Conservation (phyloP, 345 rosid species). For the Noccaea bulbosa region DNA sequence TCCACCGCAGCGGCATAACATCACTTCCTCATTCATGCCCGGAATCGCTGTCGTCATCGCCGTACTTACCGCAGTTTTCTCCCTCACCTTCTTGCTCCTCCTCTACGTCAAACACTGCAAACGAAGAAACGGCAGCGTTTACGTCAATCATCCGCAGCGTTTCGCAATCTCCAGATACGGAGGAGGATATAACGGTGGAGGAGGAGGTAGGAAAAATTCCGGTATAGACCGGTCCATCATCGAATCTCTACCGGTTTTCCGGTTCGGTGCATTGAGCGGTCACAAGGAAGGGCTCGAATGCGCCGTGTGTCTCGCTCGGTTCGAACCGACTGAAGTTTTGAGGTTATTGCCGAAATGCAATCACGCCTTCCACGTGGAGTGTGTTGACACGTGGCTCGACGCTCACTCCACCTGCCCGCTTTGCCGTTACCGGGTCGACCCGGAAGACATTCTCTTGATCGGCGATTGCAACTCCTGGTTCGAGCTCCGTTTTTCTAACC, state of each 20-base stretch:
- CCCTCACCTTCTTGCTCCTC: constrained; percentile 72
- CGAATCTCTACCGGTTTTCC: constrained; percentile 80
- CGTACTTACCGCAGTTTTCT: constrained; percentile 68
- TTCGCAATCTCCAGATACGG: constrained; percentile 12
- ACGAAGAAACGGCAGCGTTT: constrained; percentile 34
- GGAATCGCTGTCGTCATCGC: constrained; percentile 64
- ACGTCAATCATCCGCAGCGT: constrained; percentile 40
- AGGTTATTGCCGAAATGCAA: constrained; percentile 81
- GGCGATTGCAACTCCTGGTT: constrained; percentile 45
- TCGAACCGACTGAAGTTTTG: constrained; percentile 65
- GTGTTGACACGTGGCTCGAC: constrained; percentile 97
- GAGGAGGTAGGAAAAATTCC: constrained; percentile 58
- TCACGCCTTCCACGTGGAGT: constrained; percentile 93
- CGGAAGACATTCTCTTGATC: constrained; percentile 77
- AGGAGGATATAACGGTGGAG: constrained; percentile 9
- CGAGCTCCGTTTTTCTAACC: constrained; percentile 33
- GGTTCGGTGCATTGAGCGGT: constrained; percentile 74
- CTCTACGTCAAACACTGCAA: constrained; percentile 87
- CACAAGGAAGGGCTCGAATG: constrained; percentile 85
- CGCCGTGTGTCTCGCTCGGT: constrained; percentile 73
- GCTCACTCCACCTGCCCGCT: constrained; percentile 95
- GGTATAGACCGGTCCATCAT: constrained; percentile 76
- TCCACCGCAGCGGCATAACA: constrained; percentile 28
- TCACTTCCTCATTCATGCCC: constrained; percentile 57
- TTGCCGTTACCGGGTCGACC: constrained; percentile 88